These are phyloP conservation scores for Spinellus fusiger DNA, from an alignment of 192 early-diverging fungal genomes.

Conservation along the genomic window DNA sequence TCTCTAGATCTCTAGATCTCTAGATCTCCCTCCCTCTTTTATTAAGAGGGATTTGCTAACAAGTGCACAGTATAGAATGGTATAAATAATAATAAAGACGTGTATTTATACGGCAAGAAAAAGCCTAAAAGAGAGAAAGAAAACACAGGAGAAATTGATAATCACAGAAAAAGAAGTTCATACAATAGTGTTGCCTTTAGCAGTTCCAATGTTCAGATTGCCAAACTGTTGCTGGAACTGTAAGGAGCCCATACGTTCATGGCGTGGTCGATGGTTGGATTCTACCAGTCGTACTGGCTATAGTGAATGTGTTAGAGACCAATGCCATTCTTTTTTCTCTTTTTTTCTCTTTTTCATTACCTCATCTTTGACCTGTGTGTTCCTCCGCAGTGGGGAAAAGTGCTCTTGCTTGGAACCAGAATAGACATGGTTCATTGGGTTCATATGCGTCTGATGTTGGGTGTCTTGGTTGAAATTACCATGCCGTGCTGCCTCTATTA, in stretches of 20 bases:
- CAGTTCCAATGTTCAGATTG: conserved; percentile 14
- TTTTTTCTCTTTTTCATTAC: too few relatives aligned
- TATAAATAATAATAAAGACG: too few relatives aligned
- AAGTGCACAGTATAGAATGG: too few relatives aligned
- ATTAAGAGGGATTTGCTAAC: too few relatives aligned
- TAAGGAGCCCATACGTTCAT: conserved; percentile 22
- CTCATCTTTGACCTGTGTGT: background rate
- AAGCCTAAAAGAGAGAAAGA: too few relatives aligned
- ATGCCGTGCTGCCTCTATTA: conserved; percentile 16
- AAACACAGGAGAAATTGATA: too few relatives aligned
- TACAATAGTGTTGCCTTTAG: background rate
- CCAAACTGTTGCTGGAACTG: conserved; percentile 26
- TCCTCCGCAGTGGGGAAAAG: background rate
- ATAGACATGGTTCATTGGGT: background rate
- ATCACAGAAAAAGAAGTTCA: too few relatives aligned
- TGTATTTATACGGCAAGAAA: too few relatives aligned
- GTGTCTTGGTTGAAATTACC: conserved; percentile 8
- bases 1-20: too few relatives aligned
- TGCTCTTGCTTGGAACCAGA: background rate
- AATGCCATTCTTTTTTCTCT: background rate
- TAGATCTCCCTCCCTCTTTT: too few relatives aligned
- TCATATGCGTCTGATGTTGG: background rate
- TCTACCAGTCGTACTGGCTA: background rate
- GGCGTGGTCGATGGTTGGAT: background rate
- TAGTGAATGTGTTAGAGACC: background rate